phyloP scores from a whole-genome alignment of 2,329 filamentous ascomycete species.

The Trichoderma asperellum region DNA sequence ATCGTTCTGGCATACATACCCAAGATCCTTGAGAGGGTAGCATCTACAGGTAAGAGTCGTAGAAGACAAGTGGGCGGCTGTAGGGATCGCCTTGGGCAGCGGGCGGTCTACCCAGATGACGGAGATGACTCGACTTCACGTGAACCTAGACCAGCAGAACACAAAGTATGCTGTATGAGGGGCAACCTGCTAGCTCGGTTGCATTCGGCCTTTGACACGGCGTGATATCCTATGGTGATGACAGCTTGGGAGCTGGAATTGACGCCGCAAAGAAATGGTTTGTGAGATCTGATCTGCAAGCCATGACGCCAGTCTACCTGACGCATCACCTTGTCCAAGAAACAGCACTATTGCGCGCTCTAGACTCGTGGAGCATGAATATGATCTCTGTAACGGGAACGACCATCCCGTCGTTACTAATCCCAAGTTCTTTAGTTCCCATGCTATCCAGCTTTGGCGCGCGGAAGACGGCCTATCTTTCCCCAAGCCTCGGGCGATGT shows the following conservation, averaged over 20 bases:
- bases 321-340: slow-evolving; percentile 7
- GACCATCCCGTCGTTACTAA: neutral
- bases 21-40: neutral
- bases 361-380: neutral
- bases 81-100: neutral
- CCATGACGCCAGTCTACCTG: slow-evolving; percentile 10
- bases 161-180: neutral
- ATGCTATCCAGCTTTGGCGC: neutral
- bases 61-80: neutral
- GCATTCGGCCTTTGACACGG: neutral
- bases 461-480: neutral
- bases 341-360: neutral
- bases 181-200: neutral
- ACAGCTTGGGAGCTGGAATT: neutral
- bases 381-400: neutral
- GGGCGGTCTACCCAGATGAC: neutral
- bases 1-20: neutral
- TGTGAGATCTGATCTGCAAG: slow-evolving; percentile 19
- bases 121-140: slow-evolving; percentile 18
- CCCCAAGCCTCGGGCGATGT: neutral
- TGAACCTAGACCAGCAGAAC: neutral
- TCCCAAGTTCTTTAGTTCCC: neutral
- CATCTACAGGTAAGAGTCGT: neutral
- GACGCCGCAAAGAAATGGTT: neutral
- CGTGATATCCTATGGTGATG: neutral